These are phyloP conservation scores for Vitis riparia DNA, from an alignment of 164 flowering plant genomes.

Conservation along the genomic window DNA sequence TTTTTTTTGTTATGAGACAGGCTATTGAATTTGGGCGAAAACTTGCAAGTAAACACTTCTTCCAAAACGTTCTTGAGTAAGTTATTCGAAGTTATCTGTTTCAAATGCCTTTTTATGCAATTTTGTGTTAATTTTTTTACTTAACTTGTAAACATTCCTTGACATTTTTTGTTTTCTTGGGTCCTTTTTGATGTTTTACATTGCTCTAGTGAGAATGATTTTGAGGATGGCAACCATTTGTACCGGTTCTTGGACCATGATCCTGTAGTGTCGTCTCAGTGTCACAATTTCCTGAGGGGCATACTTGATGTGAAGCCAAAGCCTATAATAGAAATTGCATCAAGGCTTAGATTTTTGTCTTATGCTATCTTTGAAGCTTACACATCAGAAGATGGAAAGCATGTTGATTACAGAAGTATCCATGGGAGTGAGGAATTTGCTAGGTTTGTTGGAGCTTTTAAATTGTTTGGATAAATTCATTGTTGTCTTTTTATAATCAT, in stretches of 20 bases:
- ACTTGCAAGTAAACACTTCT: conserved; percentile 65
- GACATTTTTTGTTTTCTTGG: not conserved
- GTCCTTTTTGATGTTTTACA: conserved; percentile 9
- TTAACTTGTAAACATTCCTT: not conserved
- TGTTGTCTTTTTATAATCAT: not conserved
- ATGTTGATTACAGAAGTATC: conserved; percentile 79
- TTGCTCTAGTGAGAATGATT: conserved; percentile 58
- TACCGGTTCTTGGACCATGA: conserved; percentile 88
- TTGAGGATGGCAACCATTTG: conserved; percentile 82
- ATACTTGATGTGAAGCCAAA: conserved; percentile 65
- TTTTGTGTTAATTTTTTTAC: conserved; percentile 4
- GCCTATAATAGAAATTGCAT: conserved; percentile 62
- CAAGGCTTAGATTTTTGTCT: conserved; percentile 66
- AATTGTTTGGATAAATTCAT: not conserved
- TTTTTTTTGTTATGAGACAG: conserved; percentile 33
- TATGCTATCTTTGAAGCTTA: conserved; percentile 79
- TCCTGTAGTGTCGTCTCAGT: conserved; percentile 66
- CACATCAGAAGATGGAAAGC: conserved; percentile 73
- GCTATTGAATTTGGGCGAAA: conserved; percentile 74
- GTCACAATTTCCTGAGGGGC: conserved; percentile 78
- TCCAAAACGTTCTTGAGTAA: conserved; percentile 78
- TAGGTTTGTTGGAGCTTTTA: conserved; percentile 46
- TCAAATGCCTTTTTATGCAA: conserved; percentile 1
- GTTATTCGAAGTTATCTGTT: conserved; percentile 19
- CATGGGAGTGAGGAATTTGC: conserved; percentile 90